Evolutionary conservation across 2,329 filamentous ascomycete genomes (phyloP).

Genomic region (Rhynchosporium agropyri): DNA sequence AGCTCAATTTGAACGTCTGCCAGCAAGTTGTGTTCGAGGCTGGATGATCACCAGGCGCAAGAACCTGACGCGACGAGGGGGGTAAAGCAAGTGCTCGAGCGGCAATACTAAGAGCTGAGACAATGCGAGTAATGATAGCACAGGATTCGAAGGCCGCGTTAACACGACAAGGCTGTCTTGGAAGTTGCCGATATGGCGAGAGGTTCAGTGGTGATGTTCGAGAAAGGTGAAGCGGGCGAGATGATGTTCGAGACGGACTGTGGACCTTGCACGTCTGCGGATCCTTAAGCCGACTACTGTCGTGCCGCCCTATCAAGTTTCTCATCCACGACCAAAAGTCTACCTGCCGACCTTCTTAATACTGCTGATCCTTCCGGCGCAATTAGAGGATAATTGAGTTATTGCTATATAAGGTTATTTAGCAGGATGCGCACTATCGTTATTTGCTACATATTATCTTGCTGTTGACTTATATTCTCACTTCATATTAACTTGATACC

Average conservation of each 20-base stretch:
- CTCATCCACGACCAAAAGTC: not conserved
- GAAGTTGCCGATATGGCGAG: slow-evolving; percentile 34
- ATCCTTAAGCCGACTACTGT: slow-evolving; percentile 7
- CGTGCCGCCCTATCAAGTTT: slow-evolving; percentile 18
- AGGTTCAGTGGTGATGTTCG: slow-evolving; percentile 6
- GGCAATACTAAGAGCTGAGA: slow-evolving; percentile 19
- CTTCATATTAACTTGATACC: not conserved
- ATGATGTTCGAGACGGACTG: slow-evolving; percentile 19
- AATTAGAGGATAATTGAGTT: not conserved
- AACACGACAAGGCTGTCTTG: slow-evolving; percentile 29
- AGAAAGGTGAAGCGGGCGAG: slow-evolving; percentile 6
- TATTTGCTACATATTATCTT: too few species aligned
- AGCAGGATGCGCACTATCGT: not conserved
- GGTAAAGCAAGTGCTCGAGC: slow-evolving; percentile 26
- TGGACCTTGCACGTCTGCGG: slow-evolving; percentile 1
- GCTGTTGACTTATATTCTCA: not conserved
- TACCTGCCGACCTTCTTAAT: slow-evolving; percentile 28
- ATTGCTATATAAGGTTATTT: not conserved
- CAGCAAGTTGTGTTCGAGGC: slow-evolving; percentile 17
- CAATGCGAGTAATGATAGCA: slow-evolving; percentile 12
- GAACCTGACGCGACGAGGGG: slow-evolving; percentile 33
- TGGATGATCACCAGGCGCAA: slow-evolving; percentile 29
- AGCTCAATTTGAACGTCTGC: slow-evolving; percentile 14
- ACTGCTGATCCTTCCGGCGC: slow-evolving; percentile 15
- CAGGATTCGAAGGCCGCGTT: slow-evolving; percentile 25